A percentile compares a stretch with the other conserved stretches of the same genome.
These are phyloP conservation scores for Leucogyrophana mollusca DNA, from an alignment of 768 basidiomycete genomes.

Conservation along the genomic window DNA sequence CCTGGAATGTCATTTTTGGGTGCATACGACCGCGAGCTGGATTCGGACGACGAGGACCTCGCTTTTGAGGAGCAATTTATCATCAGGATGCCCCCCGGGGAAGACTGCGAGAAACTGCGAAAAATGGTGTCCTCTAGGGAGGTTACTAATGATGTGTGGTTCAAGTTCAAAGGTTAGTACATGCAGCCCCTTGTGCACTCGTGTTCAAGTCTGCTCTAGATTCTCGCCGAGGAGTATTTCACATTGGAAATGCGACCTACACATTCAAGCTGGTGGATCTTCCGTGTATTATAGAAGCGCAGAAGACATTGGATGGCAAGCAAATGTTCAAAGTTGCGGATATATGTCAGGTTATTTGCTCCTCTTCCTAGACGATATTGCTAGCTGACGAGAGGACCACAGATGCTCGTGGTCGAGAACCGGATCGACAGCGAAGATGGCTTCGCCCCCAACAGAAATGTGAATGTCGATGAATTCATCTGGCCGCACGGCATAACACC, in stretches of 20 bases:
- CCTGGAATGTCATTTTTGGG: slow-evolving; percentile 89
- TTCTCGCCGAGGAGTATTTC: slow-evolving; percentile 86
- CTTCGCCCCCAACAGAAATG: slow-evolving; percentile 57
- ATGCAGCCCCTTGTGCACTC: neutral
- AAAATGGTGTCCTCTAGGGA: slow-evolving; percentile 83
- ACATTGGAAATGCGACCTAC: slow-evolving; percentile 77
- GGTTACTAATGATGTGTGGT: slow-evolving; percentile 84
- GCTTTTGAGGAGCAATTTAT: slow-evolving; percentile 98
- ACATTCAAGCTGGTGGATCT: slow-evolving; percentile 94
- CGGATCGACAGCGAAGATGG: slow-evolving; percentile 71
- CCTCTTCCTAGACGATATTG: slow-evolving; percentile 7
- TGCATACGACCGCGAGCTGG: slow-evolving; percentile 89
- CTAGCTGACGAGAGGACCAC: slow-evolving; percentile 11
- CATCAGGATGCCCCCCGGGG: slow-evolving; percentile 81
- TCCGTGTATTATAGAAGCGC: slow-evolving; percentile 90
- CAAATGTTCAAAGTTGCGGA: slow-evolving; percentile 99
- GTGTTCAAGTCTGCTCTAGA: slow-evolving; percentile 47
- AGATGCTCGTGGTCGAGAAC: slow-evolving; percentile 93
- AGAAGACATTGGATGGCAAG: slow-evolving; percentile 94
- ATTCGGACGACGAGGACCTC: slow-evolving; percentile 93
- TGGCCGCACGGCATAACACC: slow-evolving; percentile 97
- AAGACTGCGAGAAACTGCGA: slow-evolving; percentile 74
- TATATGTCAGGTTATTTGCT: slow-evolving; percentile 80
- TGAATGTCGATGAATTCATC: slow-evolving; percentile 94
- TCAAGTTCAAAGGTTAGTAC: slow-evolving; percentile 89